A percentile compares a stretch with the other conserved stretches of the same genome.
These are phyloP conservation scores for Phlebiopsis flavidoalba DNA, from an alignment of 768 basidiomycete species.

Conservation along the genomic window DNA sequence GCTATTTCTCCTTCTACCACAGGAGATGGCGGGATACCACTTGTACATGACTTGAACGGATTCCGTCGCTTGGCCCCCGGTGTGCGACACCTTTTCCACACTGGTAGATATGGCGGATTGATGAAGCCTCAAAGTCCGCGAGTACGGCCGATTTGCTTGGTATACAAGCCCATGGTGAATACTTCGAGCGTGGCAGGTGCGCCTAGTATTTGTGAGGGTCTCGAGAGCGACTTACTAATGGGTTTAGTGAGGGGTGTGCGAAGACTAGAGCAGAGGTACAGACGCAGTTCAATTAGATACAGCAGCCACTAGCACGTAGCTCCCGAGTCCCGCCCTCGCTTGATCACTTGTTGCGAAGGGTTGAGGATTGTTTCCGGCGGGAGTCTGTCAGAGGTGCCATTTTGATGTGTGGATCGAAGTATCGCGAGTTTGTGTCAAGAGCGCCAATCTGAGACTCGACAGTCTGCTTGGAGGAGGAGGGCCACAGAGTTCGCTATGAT, in stretches of 20 bases:
- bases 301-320: neutral
- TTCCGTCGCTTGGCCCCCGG: conserved; percentile 4
- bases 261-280: neutral
- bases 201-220: neutral
- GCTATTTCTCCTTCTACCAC: conserved; percentile 18
- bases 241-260: neutral
- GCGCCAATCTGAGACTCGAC: neutral
- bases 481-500: neutral
- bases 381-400: neutral
- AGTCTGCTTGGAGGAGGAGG: neutral
- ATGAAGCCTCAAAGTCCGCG: neutral
- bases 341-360: conserved; percentile 3
- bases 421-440: neutral
- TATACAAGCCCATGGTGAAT: conserved; percentile 35
- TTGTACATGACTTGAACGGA: neutral
- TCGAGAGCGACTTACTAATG: neutral
- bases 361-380: conserved; percentile 2
- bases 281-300: neutral
- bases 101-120: neutral
- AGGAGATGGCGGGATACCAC: conserved; percentile 15
- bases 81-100: neutral
- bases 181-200: neutral
- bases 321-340: neutral
- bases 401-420: neutral
- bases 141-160: conserved; percentile 32